Evolutionary conservation across 345 rosid species (phyloP).

Genomic region (Arabidopsis arenosa): DNA sequence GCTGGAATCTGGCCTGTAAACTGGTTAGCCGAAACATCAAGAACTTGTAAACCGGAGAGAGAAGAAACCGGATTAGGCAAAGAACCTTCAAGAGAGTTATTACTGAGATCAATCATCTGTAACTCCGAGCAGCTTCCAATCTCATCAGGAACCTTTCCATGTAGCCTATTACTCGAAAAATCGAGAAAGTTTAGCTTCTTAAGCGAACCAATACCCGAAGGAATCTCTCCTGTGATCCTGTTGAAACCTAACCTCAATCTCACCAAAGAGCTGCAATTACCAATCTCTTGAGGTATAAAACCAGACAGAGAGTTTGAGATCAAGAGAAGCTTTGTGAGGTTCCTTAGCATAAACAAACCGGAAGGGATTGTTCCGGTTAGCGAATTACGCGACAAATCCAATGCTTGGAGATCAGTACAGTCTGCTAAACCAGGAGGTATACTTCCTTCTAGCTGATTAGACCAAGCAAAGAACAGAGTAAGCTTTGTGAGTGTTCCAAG

Average conservation of each 20-base stretch:
- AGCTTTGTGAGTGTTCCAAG: constrained; percentile 69
- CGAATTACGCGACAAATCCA: constrained; percentile 83
- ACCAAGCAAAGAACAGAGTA: constrained; percentile 82
- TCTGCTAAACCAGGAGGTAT: constrained; percentile 74
- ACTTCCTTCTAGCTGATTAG: constrained; percentile 93
- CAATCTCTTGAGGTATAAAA: constrained; percentile 68
- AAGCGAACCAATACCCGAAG: constrained; percentile 69
- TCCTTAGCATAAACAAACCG: constrained; percentile 72
- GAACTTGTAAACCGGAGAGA: constrained; percentile 71
- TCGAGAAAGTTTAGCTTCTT: constrained; percentile 77
- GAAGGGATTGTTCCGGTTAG: constrained; percentile 82
- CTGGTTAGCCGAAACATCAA: constrained; percentile 72
- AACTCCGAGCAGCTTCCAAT: constrained; percentile 70
- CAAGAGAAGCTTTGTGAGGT: constrained; percentile 79
- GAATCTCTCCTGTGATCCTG: constrained; percentile 69
- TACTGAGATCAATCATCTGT: constrained; percentile 87
- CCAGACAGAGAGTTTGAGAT: constrained; percentile 80
- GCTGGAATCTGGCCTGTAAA: constrained; percentile 66
- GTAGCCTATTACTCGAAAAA: constrained; percentile 69
- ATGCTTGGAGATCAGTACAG: constrained; percentile 66
- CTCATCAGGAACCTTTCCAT: constrained; percentile 73
- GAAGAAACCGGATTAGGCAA: constrained; percentile 67
- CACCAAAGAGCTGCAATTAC: constrained; percentile 72
- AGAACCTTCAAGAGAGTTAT: constrained; percentile 70
- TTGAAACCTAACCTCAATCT: constrained; percentile 80